Base-by-base conservation (phyloP, 306 rosid species). In the Pyrus communis region DNA sequence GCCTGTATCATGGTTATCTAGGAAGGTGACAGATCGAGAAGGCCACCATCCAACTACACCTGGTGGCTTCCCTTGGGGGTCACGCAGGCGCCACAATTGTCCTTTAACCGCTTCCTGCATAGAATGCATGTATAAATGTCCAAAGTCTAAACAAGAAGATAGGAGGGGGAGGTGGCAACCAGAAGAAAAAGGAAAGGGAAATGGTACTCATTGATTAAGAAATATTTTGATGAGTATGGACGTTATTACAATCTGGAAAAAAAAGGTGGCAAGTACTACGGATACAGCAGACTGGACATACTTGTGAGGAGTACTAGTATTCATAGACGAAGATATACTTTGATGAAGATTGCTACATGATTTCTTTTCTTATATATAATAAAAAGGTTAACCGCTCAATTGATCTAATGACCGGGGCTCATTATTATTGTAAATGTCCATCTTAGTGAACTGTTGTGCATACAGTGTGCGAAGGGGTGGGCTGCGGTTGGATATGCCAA, bases 11-110 rank as follows among this genome's bases (percentile, higher is more conserved):
- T 94, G 98, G 82, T 94, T 92, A 28, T 92, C 98, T 62, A 92
- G 1, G 85, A 92, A 94, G 49, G 97, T 91, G 31, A 88, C 93
- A 68, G 95, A 79, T 80, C 98, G 88, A 62, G 98, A 94, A 66
- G 97, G 92, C 96, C 98, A 90, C 98, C 88, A 91, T 43, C 98
- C 98, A 4, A 90, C 21, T 73, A 90, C 82, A 65, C 98, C 97
- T 3, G 98, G 97, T 52, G 96, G 97, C 84, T 94, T 94, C 58
- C 97, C 97, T 81, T 86, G 86, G 77, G 87, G 33, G 81, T 91
- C 97, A 63, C 93, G 85, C 31, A 94, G 76, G 42, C 92, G 93
- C 97, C 97, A 91, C 60, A 85, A 78, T 15, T 94, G 87, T 83
- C 93, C 90, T 77, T 90, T 87, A 51, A 94, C 96, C 77, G 98